A percentile compares a stretch with the other conserved stretches of the same genome.
phyloP scores from a whole-genome alignment of 371 early-diverging fungal genomes.

The Mortierella sp. region DNA sequence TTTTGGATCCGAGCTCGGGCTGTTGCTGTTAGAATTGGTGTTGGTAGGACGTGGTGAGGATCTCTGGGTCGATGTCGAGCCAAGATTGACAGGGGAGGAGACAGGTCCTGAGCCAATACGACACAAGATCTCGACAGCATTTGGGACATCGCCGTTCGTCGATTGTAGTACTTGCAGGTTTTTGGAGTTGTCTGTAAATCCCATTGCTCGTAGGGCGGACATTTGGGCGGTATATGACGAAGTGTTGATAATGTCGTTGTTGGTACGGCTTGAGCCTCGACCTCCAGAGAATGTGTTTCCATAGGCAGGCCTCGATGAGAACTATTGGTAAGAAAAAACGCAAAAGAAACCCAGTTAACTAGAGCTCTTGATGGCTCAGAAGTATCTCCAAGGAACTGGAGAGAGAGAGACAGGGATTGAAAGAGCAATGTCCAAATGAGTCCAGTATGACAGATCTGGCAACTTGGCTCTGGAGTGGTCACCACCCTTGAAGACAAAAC shows the following conservation, averaged over 20 bases:
- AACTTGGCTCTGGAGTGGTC: not conserved
- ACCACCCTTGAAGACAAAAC: not conserved
- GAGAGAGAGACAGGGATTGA: not conserved
- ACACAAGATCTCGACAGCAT: constrained; percentile 77
- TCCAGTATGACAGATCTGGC: not conserved
- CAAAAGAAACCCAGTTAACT: no score
- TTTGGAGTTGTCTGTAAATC: constrained; percentile 72
- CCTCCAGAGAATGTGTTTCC: constrained; percentile 37
- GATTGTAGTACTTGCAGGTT: constrained; percentile 70
- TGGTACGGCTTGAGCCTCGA: constrained; percentile 7
- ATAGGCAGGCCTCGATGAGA: constrained; percentile 42
- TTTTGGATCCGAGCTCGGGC: constrained; percentile 22
- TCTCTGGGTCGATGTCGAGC: constrained; percentile 24
- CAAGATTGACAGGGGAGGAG: constrained; percentile 55
- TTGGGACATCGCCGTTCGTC: constrained; percentile 78
- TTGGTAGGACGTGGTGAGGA: constrained; percentile 20
- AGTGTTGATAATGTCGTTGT: constrained; percentile 36
- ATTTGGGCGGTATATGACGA: constrained; percentile 56
- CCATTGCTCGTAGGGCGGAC: constrained; percentile 75
- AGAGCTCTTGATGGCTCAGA: no score
- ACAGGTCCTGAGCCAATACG: constrained; percentile 55
- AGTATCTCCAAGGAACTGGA: no score
- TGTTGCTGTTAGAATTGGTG: constrained; percentile 12
- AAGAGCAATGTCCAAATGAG: not conserved
- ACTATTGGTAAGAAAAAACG: constrained; percentile 12